A percentile compares a stretch with the other conserved stretches of the same genome.
Conservation (phyloP, 805 yeast species). For the Debaryomyces castellii region DNA sequence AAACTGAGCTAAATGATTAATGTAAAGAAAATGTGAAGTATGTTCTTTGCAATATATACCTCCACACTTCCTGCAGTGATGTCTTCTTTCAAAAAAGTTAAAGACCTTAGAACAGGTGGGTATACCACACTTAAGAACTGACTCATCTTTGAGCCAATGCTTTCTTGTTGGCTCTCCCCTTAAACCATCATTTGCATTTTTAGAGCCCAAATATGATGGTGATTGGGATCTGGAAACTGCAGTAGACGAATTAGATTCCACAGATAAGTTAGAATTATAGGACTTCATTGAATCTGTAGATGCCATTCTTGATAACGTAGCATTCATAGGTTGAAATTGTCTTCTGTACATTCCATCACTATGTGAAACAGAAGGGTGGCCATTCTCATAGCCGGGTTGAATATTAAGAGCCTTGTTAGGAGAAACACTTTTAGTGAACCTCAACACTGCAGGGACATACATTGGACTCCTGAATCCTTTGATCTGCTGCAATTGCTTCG, state of each 20-base stretch:
- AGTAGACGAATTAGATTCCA: conserved; percentile 20
- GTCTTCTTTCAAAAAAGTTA: conserved; percentile 75
- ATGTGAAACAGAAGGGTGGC: neutral
- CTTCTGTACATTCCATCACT: neutral
- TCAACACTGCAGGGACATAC: conserved; percentile 85
- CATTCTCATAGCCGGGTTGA: neutral
- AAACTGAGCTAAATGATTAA: conserved; percentile 59
- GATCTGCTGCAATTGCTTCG: conserved; percentile 59
- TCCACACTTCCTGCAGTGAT: conserved; percentile 86
- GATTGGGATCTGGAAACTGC: conserved; percentile 4
- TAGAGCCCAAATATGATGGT: conserved; percentile 6
- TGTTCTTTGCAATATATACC: conserved; percentile 75
- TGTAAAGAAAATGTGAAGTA: conserved; percentile 53
- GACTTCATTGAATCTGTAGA: conserved; percentile 25
- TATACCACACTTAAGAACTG: conserved; percentile 60
- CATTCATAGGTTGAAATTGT: conserved; percentile 3
- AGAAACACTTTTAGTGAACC: conserved; percentile 32
- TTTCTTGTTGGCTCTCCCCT: conserved; percentile 50
- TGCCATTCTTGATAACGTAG: neutral
- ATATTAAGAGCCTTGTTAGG: neutral
- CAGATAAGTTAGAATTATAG: conserved; percentile 28
- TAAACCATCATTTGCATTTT: conserved; percentile 22
- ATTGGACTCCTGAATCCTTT: conserved; percentile 81
- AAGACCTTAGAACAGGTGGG: conserved; percentile 59
- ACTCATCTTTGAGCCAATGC: conserved; percentile 76